phyloP scores from a whole-genome alignment of 768 basidiomycete species.

The Plicaturopsis crispa region DNA sequence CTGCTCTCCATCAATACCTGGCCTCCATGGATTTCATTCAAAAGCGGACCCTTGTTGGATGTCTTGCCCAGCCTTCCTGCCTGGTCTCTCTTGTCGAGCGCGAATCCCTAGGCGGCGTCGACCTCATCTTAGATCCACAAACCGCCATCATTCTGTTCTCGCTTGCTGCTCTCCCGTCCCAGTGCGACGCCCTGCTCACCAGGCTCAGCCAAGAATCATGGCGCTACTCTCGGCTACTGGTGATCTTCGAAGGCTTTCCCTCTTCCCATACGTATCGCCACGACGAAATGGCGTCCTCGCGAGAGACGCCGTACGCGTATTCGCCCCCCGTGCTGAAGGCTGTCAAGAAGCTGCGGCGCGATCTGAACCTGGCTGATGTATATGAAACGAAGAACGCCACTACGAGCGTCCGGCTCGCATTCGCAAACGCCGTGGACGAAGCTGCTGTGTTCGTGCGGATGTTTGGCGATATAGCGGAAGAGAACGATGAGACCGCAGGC shows the following conservation, averaged over 20 bases:
- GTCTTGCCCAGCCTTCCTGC: conserved; percentile 36
- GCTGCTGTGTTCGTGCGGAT: conserved; percentile 46
- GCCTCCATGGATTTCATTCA: conserved; percentile 64
- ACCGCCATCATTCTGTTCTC: conserved; percentile 46
- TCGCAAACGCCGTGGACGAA: conserved; percentile 52
- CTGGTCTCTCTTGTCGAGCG: conserved; percentile 59
- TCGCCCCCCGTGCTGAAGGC: conserved; percentile 64
- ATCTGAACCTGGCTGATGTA: conserved; percentile 54
- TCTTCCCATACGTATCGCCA: conserved; percentile 30
- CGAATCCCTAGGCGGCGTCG: conserved; percentile 46
- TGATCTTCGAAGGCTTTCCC: conserved; percentile 66
- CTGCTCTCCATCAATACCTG: conserved; percentile 51
- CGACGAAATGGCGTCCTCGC: conserved; percentile 5
- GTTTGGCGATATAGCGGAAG: conserved; percentile 54
- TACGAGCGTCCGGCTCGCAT: conserved; percentile 46
- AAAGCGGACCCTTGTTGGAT: conserved; percentile 50
- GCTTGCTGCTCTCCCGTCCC: conserved; percentile 40
- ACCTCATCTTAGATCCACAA: conserved; percentile 62
- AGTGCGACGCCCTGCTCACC: conserved; percentile 34
- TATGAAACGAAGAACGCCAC: conserved; percentile 39
- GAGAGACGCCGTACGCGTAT: conserved; percentile 34
- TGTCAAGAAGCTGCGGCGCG: conserved; percentile 58
- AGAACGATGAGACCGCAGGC: conserved; percentile 31
- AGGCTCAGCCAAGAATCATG: conserved; percentile 52
- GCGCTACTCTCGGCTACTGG: conserved; percentile 44